Percentiles rank a stretch among this genome's conserved stretches.
Conservation (phyloP, 345 rosid species). For the Anacardium occidentale region DNA sequence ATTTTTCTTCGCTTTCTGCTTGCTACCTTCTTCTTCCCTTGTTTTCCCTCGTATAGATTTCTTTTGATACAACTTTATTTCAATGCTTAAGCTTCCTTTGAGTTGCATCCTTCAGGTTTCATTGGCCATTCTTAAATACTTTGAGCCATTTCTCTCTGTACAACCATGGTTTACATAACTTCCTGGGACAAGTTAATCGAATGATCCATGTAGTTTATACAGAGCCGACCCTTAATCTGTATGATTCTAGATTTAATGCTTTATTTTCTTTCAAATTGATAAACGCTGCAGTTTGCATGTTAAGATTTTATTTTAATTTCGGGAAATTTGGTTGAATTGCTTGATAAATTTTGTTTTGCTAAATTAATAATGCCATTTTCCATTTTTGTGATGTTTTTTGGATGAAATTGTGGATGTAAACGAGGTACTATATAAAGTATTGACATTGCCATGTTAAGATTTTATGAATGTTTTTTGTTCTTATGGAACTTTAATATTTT, state of each 20-base stretch:
- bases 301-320: no score
- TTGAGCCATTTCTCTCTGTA: background rate
- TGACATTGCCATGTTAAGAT: conserved; percentile 91
- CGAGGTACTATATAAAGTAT: conserved; percentile 89
- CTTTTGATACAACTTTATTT: no score
- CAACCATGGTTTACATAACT: conserved; percentile 63
- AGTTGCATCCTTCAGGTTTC: no score
- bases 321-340: background rate
- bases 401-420: conserved; percentile 41
- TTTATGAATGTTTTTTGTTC: no score
- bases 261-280: background rate
- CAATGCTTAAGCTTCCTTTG: no score
- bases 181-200: conserved; percentile 90
- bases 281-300: background rate
- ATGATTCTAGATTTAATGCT: conserved; percentile 23
- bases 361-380: background rate
- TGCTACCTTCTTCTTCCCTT: no score
- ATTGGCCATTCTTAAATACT: background rate
- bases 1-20: no score
- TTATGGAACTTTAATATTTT: no score
- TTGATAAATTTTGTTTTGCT: background rate
- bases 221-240: conserved; percentile 92
- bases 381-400: conserved; percentile 7
- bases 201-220: conserved; percentile 69
- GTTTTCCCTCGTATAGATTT: no score